Evolutionary conservation across 176 grass and related monocot genomes (phyloP), one percentile per base, ranked within the genome.

Genomic region (Bromus sterilis): DNA sequence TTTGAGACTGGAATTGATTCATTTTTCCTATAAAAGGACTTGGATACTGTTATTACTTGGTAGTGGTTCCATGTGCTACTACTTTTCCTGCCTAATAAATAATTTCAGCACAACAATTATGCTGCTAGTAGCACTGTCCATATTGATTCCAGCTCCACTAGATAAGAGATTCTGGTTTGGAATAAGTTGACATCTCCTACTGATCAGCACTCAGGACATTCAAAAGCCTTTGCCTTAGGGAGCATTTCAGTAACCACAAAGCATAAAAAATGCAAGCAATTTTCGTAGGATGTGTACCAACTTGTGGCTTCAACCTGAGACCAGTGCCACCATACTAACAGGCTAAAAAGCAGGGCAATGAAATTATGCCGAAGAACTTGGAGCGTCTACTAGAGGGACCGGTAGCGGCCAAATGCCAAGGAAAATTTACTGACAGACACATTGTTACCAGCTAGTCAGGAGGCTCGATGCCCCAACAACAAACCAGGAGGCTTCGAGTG

Each of bases 81-180:
- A 70, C 28, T 89, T 77, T 85, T 21, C 42, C 36, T 77, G 11
- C 16, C 56, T 33, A 56, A 8, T 6, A 30, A 64, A 65, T 62
- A 49, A 34, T 29, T 71, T 34, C 53, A 5, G 48, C 0, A 49
- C 15, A 65, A 77, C 56, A 77, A 78, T 73, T 78, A 4, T 21
- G 29, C 20, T 39, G n/a, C 43, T 48, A 48, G 57, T 58, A 62
- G 29, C 57, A 71, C 33, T 44, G 5, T 49, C 32, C 43, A 39
- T 78, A 43, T 62, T 82, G 78, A 83, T 82, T 89, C 79, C 70
- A 49, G 74, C 74, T 86, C 67, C 79, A 90, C 74, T 58, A 82
- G 39, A 75, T 60, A 83, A 59, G 44, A 25, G 66, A 78, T 86
- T 89, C 66, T 74, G 35, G 48, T 68, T 21, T 41, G 49, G 76